phyloP scores from a whole-genome alignment of 768 basidiomycete genomes.

The Saitozyma podzolica region DNA sequence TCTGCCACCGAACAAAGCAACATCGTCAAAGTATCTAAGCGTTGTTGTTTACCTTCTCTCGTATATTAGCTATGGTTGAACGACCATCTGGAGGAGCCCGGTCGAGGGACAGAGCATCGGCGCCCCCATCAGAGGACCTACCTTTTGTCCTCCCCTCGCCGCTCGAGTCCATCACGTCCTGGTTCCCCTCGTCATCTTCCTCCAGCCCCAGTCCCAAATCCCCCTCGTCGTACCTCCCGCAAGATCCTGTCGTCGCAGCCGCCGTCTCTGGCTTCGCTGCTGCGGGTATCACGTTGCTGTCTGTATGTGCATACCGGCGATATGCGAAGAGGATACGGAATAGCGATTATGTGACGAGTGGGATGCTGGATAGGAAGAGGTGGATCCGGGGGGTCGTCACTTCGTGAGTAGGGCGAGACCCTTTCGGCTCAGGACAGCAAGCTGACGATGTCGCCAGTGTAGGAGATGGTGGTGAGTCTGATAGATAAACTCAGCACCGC shows the following conservation, averaged over 20 bases:
- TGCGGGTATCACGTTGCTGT: constrained; percentile 38
- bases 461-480: constrained; percentile 41
- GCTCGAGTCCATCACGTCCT: too few relatives aligned
- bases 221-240: constrained; percentile 18
- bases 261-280: constrained; percentile 50
- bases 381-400: constrained; percentile 83
- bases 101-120: too few relatives aligned
- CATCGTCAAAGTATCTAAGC: too few relatives aligned
- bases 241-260: constrained; percentile 37
- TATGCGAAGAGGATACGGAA: constrained; percentile 60
- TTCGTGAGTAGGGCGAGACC: constrained; percentile 56
- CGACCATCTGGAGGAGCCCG: too few relatives aligned
- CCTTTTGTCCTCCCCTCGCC: too few relatives aligned
- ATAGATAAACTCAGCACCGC: background rate
- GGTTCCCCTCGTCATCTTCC: too few relatives aligned
- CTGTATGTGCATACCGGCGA: constrained; percentile 33
- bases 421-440: background rate
- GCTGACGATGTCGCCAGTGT: constrained; percentile 22
- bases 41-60: too few relatives aligned
- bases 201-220: too few relatives aligned
- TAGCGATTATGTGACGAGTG: constrained; percentile 69
- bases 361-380: constrained; percentile 60
- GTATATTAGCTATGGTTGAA: too few relatives aligned
- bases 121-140: too few relatives aligned
- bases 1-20: too few relatives aligned